These are phyloP conservation scores for Yarrowia sp. DNA, from an alignment of 805 yeast species.

Conservation along the genomic window DNA sequence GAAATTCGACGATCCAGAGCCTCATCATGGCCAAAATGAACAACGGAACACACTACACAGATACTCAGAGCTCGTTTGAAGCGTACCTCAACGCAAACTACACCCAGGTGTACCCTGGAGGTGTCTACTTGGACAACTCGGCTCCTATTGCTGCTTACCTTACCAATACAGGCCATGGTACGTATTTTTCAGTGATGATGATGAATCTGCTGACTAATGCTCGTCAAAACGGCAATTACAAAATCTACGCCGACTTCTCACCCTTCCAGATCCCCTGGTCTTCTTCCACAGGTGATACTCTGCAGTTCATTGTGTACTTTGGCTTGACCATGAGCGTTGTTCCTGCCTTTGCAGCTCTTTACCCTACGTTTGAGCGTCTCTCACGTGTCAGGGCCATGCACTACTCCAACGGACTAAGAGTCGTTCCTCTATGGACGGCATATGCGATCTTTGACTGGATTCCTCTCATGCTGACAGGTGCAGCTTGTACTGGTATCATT, in stretches of 20 bases:
- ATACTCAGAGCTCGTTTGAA: conserved; percentile 43
- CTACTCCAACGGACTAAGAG: conserved; percentile 51
- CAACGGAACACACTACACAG: conserved; percentile 40
- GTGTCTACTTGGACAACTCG: conserved; percentile 45
- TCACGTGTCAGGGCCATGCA: conserved; percentile 50
- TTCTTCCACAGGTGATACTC: conserved; percentile 48
- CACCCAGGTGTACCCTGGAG: conserved; percentile 48
- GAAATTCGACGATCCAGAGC: conserved; percentile 35
- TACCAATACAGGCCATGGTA: conserved; percentile 44
- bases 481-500: conserved; percentile 46
- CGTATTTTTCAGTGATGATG: conserved; percentile 45
- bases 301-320: conserved; percentile 50
- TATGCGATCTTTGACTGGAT: conserved; percentile 47
- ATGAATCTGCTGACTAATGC: conserved; percentile 48
- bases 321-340: conserved; percentile 51
- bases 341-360: conserved; percentile 50
- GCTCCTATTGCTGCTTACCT: conserved; percentile 46
- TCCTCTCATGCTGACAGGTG: conserved; percentile 44
- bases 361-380: conserved; percentile 51
- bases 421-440: conserved; percentile 50
- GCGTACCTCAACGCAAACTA: conserved; percentile 44
- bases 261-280: conserved; percentile 50
- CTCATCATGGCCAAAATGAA: conserved; percentile 29
- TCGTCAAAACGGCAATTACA: conserved; percentile 46
- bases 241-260: conserved; percentile 47